Evolutionary conservation across 2,329 filamentous ascomycete genomes (phyloP), one percentile per base, ranked within the genome.

Genomic region (Aspergillus hiratsukae): DNA sequence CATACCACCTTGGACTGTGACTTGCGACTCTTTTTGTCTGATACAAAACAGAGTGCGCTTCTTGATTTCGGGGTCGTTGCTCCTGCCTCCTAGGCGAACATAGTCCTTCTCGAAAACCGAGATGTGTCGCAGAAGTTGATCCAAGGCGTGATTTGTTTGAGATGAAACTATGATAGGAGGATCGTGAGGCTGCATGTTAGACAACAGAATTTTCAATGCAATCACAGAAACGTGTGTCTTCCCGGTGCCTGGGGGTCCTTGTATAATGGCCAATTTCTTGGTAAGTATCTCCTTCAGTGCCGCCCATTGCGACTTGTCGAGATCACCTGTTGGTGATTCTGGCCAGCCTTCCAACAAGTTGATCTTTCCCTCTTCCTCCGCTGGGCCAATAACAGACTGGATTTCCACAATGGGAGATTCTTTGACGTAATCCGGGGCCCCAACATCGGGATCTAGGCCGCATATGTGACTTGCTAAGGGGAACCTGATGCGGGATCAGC

Each of bases 141-240:
- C 91, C 0, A 96, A 76, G 0, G 91, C 91, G 71, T 96, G 91
- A 57, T 97, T 97, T 0, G 91, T 97, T 65, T 96, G 91, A 7
- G 90, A 91, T 0, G 91, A 83, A 3, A 96, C 79, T 21, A 96
- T 80, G 29, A 97, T 86, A 0, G 89, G 89, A 8, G 86, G 81
- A 56, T 87, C 84, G 0, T 73, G 77, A 1, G 68, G 64, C 2
- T 70, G 68, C 65, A 83, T 80, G 53, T 88, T 89, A 1, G 79
- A 72, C 0, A 90, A 76, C 53, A 92, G 76, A 1, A 87, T 78
- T 49, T 83, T 84, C 9, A 97, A 71, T 0, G 88, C 87, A 27
- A 86, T 76, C 2, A 93, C 84, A 0, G 90, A 94, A 0, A 91
- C 88, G 61, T 88, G 88, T 0, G 92, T 97, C 68, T 97, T 97